Evolutionary conservation across 768 basidiomycete genomes (phyloP), one percentile per base, ranked within the genome.

Genomic region (Austroboletus eburneus): DNA sequence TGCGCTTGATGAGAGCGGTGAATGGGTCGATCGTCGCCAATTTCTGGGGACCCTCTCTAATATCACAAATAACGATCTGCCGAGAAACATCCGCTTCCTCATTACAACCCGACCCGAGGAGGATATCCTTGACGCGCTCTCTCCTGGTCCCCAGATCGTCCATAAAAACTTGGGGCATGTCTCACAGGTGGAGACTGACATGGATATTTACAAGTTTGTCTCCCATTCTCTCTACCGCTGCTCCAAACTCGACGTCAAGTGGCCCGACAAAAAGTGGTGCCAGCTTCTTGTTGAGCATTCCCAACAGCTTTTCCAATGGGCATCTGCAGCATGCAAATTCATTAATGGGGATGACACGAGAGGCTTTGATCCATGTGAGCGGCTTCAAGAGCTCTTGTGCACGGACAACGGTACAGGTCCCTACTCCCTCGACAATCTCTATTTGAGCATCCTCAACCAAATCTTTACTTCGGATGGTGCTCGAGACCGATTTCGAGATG

Each of bases 291-390:
- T 57, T 32, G 24, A 48, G 13, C 57, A 45, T 12, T 63, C 66
- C 1, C 57, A 67, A 17, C 64, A 49, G 13, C 59, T 68, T 22
- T 68, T 69, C 43, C 61, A 67, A 41, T 69, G 64, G 66, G 66
- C 68, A 1, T 56, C 46, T 12, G 66, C 64, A 3, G 68, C 59
- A 6, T 65, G 64, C 49, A 45, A 39, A 12, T 62, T 56, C 18
- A 60, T 67, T 23, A 45, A 55, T 22, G 57, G 62, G 9, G 51
- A 49, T n/a, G 51, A 49, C 17, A 44, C 12, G 5, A 5, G 7
- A 5, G 12, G 27, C 27, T 18, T 4, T 9, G 12, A 27, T 6
- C 27, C 27, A 6, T 27, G 7, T 27, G 50, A 61, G 14, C 52
- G 53, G 16, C 44, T 59, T 12, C n/a, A 43, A 18, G 32, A 40